Base-by-base conservation (phyloP, 768 basidiomycete species). In the Leucocoprinus leucothites region DNA sequence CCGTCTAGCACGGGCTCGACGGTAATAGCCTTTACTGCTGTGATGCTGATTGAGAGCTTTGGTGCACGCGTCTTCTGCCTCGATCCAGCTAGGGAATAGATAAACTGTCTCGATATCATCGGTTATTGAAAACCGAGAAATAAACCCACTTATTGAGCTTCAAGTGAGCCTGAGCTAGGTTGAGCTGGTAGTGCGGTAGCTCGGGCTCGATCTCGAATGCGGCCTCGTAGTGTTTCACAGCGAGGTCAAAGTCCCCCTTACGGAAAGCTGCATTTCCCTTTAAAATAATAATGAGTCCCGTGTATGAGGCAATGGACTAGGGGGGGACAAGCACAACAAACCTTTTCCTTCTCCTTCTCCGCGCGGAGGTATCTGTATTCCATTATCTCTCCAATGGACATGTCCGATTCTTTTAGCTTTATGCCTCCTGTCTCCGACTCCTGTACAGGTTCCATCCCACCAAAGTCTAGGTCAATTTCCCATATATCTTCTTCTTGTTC, bases 401-500 rank as follows among this genome's bases (percentile, higher is more conserved):
- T 83, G 42, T 82, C 80, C 9, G 72, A 64, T 48, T 77, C 76
- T 21, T 72, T 72, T 8, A 66, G 73, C 7, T 71, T 73, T 34
- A 64, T 66, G 51, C 80, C 82, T 36, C 82, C 82, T 0, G 77
- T 71, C 40, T 84, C 84, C 44, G 48, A 31, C 3, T 41, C 51
- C 48, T 43, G 41, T 8, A 18, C 25, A 1, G 51, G 48, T 1
- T 54, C 53, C 38, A 48, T 48, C 3, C 53, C 77, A 0, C 80
- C 81, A 63, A 86, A 87, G 64, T 89, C 86, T 7, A 89, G 69
- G 50, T 84, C 83, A 26, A 84, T 68, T 56, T 86, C 86, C 88
- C 87, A 89, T 7, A 87, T 77, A 59, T 90, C 87, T 58, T 89
- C 87, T 59, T 89, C 87, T 44, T 87, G 84, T 56, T 81, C 79